A percentile compares a stretch with the other conserved stretches of the same genome.
Conservation (phyloP, 208 protist genomes). For the Crithidia sp. region DNA sequence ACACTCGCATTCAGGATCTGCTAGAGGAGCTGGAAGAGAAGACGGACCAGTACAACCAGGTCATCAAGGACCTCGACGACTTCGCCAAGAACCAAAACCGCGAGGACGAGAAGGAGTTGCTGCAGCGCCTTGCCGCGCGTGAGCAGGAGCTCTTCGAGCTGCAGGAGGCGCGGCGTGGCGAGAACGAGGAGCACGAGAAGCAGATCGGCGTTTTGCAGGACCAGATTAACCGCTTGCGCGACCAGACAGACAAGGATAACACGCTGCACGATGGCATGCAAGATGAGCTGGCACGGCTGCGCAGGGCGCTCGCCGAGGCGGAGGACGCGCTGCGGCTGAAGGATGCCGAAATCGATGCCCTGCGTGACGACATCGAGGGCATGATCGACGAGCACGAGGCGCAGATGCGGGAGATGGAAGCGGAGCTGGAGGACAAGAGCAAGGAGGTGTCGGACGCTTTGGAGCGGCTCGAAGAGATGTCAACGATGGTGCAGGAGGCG, state of each 20-base stretch:
- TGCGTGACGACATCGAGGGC: constrained; percentile 55
- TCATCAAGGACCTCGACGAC: constrained; percentile 73
- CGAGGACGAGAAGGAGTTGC: constrained; percentile 62
- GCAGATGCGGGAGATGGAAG: constrained; percentile 59
- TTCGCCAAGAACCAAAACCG: constrained; percentile 52
- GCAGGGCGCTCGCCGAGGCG: constrained; percentile 39
- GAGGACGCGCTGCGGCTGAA: constrained; percentile 48
- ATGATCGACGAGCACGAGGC: constrained; percentile 70
- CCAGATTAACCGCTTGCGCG: constrained; percentile 57
- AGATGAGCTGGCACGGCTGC: constrained; percentile 45
- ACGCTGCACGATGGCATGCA: constrained; percentile 39
- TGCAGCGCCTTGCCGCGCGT: constrained; percentile 58
- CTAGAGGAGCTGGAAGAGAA: constrained; percentile 65
- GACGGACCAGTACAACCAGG: constrained; percentile 60
- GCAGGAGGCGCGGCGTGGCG: constrained; percentile 58
- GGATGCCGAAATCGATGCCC: constrained; percentile 49
- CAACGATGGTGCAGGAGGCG: constrained; percentile 76
- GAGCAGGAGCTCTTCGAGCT: constrained; percentile 78
- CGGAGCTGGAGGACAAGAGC: constrained; percentile 58
- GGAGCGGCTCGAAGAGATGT: constrained; percentile 76
- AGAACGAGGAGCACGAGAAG: constrained; percentile 62
- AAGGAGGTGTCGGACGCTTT: constrained; percentile 74
- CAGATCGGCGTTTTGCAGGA: constrained; percentile 63
- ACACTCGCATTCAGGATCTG: constrained; percentile 48
- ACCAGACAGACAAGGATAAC: constrained; percentile 48